Conservation (phyloP, 2,329 filamentous ascomycete genomes). For the Mollisiaceae sp. region DNA sequence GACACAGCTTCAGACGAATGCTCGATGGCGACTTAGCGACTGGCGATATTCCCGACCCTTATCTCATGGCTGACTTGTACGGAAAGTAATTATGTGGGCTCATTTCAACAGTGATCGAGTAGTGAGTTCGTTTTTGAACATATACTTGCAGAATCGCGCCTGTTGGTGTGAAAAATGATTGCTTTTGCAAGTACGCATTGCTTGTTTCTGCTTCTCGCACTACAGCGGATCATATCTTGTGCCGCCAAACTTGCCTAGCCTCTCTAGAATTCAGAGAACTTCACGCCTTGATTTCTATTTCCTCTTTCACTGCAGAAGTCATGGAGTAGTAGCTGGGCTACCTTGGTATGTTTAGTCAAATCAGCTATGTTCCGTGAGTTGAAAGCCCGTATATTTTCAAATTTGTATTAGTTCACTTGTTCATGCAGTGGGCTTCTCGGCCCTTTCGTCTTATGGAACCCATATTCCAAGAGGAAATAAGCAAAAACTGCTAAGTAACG, state of each 20-base stretch:
- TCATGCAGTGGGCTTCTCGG: too few relatives aligned
- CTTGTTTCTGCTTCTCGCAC: neutral
- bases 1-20: neutral
- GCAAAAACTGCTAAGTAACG: too few relatives aligned
- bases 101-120: neutral
- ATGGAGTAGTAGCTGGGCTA: neutral
- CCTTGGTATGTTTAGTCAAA: neutral
- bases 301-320: neutral
- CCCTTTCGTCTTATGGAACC: too few relatives aligned
- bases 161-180: neutral
- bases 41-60: neutral
- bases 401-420: too few relatives aligned
- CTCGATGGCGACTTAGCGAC: neutral
- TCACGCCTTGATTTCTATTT: neutral
- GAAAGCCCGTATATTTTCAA: too few relatives aligned
- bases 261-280: neutral
- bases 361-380: too few relatives aligned
- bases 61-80: neutral
- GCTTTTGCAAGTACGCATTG: neutral
- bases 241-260: neutral
- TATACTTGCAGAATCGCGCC: neutral
- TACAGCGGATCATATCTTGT: neutral
- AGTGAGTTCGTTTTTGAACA: neutral
- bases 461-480: too few relatives aligned
- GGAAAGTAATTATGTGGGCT: neutral